Evolutionary conservation across 2,329 filamentous ascomycete species (phyloP).

Genomic region (Penicillium sp.): DNA sequence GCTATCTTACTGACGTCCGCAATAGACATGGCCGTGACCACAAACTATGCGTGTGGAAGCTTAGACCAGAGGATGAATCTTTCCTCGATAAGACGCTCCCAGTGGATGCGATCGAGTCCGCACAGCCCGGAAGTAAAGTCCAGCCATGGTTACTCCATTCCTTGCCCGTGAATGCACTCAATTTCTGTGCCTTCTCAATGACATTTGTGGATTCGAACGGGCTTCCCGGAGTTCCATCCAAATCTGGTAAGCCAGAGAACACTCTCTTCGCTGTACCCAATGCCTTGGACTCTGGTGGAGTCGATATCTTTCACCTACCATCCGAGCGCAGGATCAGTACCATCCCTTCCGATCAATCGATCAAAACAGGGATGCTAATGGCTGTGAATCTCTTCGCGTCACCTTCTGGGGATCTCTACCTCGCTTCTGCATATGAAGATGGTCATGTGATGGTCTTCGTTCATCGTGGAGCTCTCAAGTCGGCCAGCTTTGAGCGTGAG

Average conservation of each 20-base stretch:
- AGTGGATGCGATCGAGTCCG: conserved; percentile 56
- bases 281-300: conserved; percentile 67
- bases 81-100: conserved; percentile 66
- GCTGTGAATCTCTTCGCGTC: conserved; percentile 63
- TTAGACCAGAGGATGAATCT: conserved; percentile 60
- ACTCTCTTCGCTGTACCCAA: conserved; percentile 79
- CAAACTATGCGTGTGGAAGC: conserved; percentile 79
- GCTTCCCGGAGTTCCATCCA: conserved; percentile 6
- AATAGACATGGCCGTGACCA: conserved; percentile 85
- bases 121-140: conserved; percentile 47
- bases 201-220: conserved; percentile 23
- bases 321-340: conserved; percentile 66
- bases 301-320: conserved; percentile 83
- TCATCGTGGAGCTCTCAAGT: conserved; percentile 44
- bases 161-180: conserved; percentile 85
- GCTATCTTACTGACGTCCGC: conserved; percentile 10
- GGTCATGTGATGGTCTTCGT: conserved; percentile 69
- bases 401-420: conserved; percentile 50
- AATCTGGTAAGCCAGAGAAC: conserved; percentile 23
- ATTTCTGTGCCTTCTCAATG: conserved; percentile 70
- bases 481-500: conserved; percentile 28
- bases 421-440: conserved; percentile 81
- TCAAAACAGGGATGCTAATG: conserved; percentile 76
- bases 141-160: conserved; percentile 81
- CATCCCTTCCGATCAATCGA: conserved; percentile 47